These are phyloP conservation scores for Clausena lansium DNA, from an alignment of 345 rosid genomes.

Conservation along the genomic window DNA sequence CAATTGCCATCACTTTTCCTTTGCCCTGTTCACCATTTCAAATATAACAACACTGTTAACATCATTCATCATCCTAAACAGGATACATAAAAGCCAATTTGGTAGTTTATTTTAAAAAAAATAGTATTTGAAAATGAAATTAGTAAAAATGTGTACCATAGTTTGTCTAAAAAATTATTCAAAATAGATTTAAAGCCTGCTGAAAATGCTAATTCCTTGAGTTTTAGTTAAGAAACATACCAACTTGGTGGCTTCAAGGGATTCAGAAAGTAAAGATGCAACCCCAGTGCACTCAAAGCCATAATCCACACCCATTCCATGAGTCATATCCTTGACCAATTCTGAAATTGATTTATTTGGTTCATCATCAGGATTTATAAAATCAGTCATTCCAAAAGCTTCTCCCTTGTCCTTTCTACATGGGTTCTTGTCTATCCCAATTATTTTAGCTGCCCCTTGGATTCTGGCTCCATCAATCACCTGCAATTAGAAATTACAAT, in stretches of 20 bases:
- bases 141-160: too few relatives aligned
- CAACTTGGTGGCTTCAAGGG: slow-evolving; percentile 45
- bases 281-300: slow-evolving; percentile 65
- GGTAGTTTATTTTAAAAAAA: too few relatives aligned
- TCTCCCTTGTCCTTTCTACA: slow-evolving; percentile 32
- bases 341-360: slow-evolving; percentile 15
- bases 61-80: not conserved
- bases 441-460: slow-evolving; percentile 54
- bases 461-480: slow-evolving; percentile 55
- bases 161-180: not conserved
- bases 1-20: slow-evolving; percentile 45
- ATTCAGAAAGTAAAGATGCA: slow-evolving; percentile 38
- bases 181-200: not conserved
- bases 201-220: too few relatives aligned
- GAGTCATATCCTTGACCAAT: slow-evolving; percentile 38
- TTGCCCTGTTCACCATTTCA: slow-evolving; percentile 26
- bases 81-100: too few relatives aligned
- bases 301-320: slow-evolving; percentile 56
- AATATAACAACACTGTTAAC: too few relatives aligned
- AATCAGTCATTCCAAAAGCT: slow-evolving; percentile 54
- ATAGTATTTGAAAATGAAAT: too few relatives aligned
- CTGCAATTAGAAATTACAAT: slow-evolving; percentile 20
- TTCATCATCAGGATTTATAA: slow-evolving; percentile 51
- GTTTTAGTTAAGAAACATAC: slow-evolving; percentile 13
- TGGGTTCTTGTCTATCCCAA: slow-evolving; percentile 59